Base-by-base conservation (phyloP, 2,329 filamentous ascomycete species). In the Dichotomopilus funicola region DNA sequence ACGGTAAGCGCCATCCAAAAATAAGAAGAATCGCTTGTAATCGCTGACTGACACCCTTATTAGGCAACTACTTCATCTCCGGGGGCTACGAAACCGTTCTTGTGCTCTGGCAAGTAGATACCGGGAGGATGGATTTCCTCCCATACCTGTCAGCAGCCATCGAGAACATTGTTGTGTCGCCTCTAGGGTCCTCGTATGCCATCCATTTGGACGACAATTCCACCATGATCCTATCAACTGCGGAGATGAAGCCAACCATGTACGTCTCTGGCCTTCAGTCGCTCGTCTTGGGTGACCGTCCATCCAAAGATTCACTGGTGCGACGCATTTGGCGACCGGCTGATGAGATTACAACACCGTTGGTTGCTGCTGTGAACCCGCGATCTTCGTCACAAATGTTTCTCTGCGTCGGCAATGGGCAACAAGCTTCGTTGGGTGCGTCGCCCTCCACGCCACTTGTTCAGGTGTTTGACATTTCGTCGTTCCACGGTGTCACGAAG, bases 101-200 rank as follows among this genome's bases (percentile, higher is more conserved):
- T 43, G 89, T 96, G 7, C 75, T 96, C 36, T 97, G 91, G 91
- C 94, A 99, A 71, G 77, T 96, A 55, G 89, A 95, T 62, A 96
- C 92, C 0, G 85, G 85, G 60, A 86, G 86, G 67, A 84, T 83
- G 65, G 87, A 94, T 66, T 89, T 86, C 66, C 75, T 99, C 34
- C 94, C 94, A n/a, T 91, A 97, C 78, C 78, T 99, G 55, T 87
- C 88, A 31, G 88, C 90, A 5, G 83, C 85, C 33, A 88, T 99
- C 38, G 87, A 94, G 68, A 90, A 88, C 63, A 81, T 99, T 44
- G 85, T 88, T 4, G 82, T 99, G 37, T 96, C 91, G 12, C 80
- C 86, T 0, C 78, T 76, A 13, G 92, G 94, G 5, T 82, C 89
- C 41, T 86, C 88, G 0, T 99, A 97, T 66, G 87, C 85, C 4